Evolutionary conservation across 768 basidiomycete genomes (phyloP).

Genomic region (Rhodotorula kratochvilovae): DNA sequence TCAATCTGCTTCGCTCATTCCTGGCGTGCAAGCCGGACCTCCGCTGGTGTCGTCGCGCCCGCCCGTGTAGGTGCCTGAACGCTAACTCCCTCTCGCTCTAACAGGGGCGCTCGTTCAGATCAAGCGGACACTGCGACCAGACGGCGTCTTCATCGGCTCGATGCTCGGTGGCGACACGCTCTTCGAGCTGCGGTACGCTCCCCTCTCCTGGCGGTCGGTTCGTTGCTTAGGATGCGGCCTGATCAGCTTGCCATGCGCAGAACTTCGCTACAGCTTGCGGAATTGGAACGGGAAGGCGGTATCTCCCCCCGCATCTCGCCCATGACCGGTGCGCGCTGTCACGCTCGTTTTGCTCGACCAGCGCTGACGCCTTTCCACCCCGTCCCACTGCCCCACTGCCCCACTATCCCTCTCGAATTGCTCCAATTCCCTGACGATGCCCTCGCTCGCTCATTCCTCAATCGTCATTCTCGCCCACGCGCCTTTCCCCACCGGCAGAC

Average conservation of each 20-base stretch:
- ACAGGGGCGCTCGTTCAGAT: conserved; percentile 81
- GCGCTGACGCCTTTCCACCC: too few species aligned
- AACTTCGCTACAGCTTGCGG: conserved; percentile 87
- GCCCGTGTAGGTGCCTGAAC: too few species aligned
- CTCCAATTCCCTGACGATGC: too few species aligned
- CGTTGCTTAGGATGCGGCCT: too few species aligned
- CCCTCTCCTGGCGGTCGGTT: not conserved
- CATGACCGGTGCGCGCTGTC: conserved; percentile 71
- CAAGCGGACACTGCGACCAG: conserved; percentile 72
- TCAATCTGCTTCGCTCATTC: not conserved
- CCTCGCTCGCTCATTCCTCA: not conserved
- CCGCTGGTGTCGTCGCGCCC: too few species aligned
- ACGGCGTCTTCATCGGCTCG: conserved; percentile 89
- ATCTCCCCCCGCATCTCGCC: conserved; percentile 95
- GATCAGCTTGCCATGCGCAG: conserved; percentile 49
- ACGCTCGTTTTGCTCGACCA: too few species aligned
- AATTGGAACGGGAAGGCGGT: conserved; percentile 88
- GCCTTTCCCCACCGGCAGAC: conserved; percentile 54
- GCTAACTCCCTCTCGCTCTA: not conserved
- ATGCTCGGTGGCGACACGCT: conserved; percentile 94
- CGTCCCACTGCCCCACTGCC: too few species aligned
- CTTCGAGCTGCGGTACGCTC: conserved; percentile 73
- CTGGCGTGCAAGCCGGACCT: not conserved
- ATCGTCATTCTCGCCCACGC: too few species aligned
- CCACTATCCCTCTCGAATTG: too few species aligned